Evolutionary conservation across 108 stramenopile species (phyloP).

Genomic region (Poteriospumella lacustris): DNA sequence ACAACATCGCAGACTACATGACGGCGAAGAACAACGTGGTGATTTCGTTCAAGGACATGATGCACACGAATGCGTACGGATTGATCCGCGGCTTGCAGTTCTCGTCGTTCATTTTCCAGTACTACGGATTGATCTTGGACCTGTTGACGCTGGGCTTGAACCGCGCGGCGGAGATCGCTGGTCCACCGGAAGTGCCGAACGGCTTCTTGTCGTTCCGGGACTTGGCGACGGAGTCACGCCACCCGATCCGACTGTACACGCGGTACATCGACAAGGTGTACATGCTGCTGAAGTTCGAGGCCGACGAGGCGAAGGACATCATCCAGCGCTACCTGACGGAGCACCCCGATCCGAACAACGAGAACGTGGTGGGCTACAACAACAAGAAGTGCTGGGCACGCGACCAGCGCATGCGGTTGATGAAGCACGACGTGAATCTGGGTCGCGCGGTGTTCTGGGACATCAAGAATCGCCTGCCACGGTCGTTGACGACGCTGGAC

Average conservation of each 20-base stretch:
- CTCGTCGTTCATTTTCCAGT: conserved; percentile 87
- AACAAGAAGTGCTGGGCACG: conserved; percentile 99
- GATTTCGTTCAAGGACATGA: conserved; percentile 84
- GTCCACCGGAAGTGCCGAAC: conserved; percentile 89
- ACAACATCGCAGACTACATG: conserved; percentile 99
- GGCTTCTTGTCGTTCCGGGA: conserved; percentile 89
- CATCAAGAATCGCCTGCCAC: conserved; percentile 94
- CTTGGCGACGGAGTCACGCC: conserved; percentile 77
- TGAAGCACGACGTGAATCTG: conserved; percentile 97
- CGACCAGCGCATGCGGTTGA: conserved; percentile 93
- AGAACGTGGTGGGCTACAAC: conserved; percentile 97
- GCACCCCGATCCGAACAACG: conserved; percentile 99
- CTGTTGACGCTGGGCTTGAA: conserved; percentile 87
- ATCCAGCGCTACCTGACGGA: conserved; percentile 97
- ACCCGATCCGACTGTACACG: conserved; percentile 96
- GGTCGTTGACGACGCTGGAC: conserved; percentile 89
- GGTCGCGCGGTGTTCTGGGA: conserved; percentile 97
- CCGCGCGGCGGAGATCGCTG: conserved; percentile 94
- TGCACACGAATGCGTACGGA: conserved; percentile 97
- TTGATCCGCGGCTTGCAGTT: conserved; percentile 93
- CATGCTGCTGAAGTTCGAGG: conserved; percentile 82
- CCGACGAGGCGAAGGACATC: conserved; percentile 86
- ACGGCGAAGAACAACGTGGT: conserved; percentile 97
- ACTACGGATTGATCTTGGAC: conserved; percentile 93
- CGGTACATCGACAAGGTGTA: conserved; percentile 89